These are phyloP conservation scores for Stromatinia cepivora DNA, from an alignment of 2,329 filamentous ascomycete species.

Conservation along the genomic window DNA sequence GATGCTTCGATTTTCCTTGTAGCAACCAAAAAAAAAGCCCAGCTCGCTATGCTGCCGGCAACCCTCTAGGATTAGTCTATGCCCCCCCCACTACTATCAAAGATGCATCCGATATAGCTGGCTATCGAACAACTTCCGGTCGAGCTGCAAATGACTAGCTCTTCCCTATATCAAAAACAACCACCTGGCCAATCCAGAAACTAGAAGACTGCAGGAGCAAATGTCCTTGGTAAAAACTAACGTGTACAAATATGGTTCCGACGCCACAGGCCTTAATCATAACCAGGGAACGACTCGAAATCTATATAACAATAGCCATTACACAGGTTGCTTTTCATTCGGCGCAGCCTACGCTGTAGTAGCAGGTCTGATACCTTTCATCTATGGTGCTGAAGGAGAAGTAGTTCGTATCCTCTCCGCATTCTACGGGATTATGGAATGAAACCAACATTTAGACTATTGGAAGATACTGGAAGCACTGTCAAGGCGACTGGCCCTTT, in stretches of 20 bases:
- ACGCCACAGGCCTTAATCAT: conserved; percentile 58
- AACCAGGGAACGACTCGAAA: conserved; percentile 58
- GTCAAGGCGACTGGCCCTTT: conserved; percentile 71
- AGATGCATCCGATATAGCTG: conserved; percentile 55
- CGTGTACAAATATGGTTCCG: conserved; percentile 63
- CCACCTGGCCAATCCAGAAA: conserved; percentile 49
- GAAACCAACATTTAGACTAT: conserved; percentile 52
- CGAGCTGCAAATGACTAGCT: conserved; percentile 48
- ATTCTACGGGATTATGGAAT: conserved; percentile 53
- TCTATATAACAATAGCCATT: conserved; percentile 50
- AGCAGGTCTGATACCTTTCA: conserved; percentile 53
- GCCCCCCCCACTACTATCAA: conserved; percentile 59
- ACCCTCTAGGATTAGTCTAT: conserved; percentile 53
- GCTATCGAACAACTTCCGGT: conserved; percentile 52
- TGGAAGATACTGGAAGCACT: conserved; percentile 55
- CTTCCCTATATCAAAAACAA: conserved; percentile 41
- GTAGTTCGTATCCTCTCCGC: conserved; percentile 52
- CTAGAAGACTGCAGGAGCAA: conserved; percentile 53
- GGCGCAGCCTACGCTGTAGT: conserved; percentile 55
- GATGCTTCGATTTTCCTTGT: conserved; percentile 61
- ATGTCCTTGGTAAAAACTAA: conserved; percentile 61
- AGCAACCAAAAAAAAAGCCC: conserved; percentile 71
- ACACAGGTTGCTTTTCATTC: conserved; percentile 56
- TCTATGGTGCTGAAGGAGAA: conserved; percentile 55
- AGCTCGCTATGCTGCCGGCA: conserved; percentile 60